Conservation (phyloP, 768 basidiomycete species). For the Obba rivulosa region DNA sequence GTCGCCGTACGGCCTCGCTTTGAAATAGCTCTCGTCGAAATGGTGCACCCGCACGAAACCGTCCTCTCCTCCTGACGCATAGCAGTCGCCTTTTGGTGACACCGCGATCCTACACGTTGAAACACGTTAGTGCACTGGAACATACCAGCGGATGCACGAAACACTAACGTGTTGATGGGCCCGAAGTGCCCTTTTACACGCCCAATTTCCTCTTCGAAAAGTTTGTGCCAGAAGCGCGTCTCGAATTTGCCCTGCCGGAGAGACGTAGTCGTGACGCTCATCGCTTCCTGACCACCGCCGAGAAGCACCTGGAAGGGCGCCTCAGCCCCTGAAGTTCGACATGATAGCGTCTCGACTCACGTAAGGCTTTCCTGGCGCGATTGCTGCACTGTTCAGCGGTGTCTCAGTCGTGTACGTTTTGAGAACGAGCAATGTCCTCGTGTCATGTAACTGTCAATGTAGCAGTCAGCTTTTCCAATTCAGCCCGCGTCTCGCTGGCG, state of each 20-base stretch:
- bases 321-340: neutral
- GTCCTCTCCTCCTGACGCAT: conserved; percentile 95
- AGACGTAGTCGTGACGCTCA: conserved; percentile 94
- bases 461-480: conserved; percentile 2
- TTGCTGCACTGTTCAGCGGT: conserved; percentile 88
- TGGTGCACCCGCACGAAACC: conserved; percentile 90
- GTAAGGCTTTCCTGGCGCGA: conserved; percentile 81
- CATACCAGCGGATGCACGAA: neutral
- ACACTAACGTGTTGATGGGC: conserved; percentile 87
- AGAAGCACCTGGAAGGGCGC: conserved; percentile 91
- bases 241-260: conserved; percentile 95
- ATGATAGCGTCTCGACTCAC: conserved; percentile 40
- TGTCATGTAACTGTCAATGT: conserved; percentile 71
- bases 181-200: conserved; percentile 98
- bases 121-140: conserved; percentile 5
- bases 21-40: conserved; percentile 94
- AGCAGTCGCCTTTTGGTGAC: conserved; percentile 81
- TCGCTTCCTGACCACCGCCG: conserved; percentile 97
- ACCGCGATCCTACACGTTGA: conserved; percentile 69
- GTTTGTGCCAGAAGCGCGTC: conserved; percentile 95
- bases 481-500: neutral
- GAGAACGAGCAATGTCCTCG: conserved; percentile 81
- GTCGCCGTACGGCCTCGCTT: conserved; percentile 86
- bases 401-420: conserved; percentile 94
- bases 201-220: conserved; percentile 95